A percentile compares a stretch with the other conserved stretches of the same genome.
These are phyloP conservation scores for Nyctanthes arbortristis DNA, from an alignment of 257 asterid genomes.

Conservation along the genomic window DNA sequence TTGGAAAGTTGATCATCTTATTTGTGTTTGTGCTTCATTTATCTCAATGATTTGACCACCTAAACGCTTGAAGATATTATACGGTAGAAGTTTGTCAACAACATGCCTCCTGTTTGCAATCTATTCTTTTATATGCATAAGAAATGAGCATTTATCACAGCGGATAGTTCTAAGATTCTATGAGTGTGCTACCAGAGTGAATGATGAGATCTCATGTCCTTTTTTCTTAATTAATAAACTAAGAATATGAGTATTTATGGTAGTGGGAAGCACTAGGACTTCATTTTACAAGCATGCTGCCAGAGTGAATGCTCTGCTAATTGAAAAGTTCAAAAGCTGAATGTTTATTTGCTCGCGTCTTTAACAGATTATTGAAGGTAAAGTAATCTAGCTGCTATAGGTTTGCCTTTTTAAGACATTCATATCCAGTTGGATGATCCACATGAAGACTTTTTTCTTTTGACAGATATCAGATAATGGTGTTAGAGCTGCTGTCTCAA, in stretches of 20 bases:
- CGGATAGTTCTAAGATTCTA: not conserved
- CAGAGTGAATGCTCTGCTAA: constrained; percentile 5
- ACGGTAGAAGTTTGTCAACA: not conserved
- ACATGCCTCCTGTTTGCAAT: not conserved
- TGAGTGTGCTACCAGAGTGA: constrained; percentile 5
- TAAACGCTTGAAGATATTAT: not conserved
- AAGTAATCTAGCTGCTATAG: constrained; percentile 4
- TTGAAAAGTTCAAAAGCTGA: constrained; percentile 2
- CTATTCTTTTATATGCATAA: not conserved
- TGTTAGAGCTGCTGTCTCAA: constrained; percentile 75
- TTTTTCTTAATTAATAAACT: too few species aligned
- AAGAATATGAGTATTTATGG: not conserved
- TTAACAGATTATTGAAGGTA: constrained; percentile 5
- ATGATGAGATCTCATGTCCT: too few species aligned
- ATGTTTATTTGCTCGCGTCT: constrained; percentile 1
- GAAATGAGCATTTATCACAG: not conserved
- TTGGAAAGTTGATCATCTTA: not conserved
- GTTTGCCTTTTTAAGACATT: not conserved
- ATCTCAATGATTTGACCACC: not conserved
- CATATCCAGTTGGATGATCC: constrained; percentile 19
- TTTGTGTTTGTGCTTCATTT: not conserved
- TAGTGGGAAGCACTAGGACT: not conserved
- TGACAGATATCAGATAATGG: constrained; percentile 79
- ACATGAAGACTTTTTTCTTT: constrained; percentile 15
- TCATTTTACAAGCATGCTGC: not conserved